These are phyloP conservation scores for Acanthochlamys bracteata DNA, from an alignment of 106 monocot genomes.

Conservation along the genomic window DNA sequence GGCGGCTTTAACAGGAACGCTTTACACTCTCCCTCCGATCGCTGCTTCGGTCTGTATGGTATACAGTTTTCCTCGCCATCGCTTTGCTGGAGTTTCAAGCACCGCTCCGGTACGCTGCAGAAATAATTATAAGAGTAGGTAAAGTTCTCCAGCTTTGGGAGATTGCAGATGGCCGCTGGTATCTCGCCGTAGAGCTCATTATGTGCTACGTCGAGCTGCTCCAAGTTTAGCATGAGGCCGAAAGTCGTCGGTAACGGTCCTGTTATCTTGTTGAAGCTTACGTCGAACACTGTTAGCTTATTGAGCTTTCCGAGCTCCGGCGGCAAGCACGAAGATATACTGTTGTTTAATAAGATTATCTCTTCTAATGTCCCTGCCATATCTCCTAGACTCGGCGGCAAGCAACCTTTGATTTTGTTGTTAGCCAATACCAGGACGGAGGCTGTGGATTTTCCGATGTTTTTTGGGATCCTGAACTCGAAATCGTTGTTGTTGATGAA, in stretches of 20 bases:
- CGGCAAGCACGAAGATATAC: conserved; percentile 44
- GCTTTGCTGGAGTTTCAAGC: conserved; percentile 19
- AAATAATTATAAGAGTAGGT: conserved; percentile 68
- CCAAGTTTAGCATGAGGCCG: conserved; percentile 39
- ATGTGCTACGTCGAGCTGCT: conserved; percentile 66
- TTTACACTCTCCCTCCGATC: conserved; percentile 34
- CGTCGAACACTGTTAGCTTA: conserved; percentile 54
- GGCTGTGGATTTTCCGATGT: conserved; percentile 34
- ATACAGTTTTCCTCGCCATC: conserved; percentile 57
- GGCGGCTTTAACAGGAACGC: conserved; percentile 30
- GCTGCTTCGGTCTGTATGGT: conserved; percentile 32
- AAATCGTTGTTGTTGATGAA: conserved; percentile 62
- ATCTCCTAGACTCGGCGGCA: conserved; percentile 32
- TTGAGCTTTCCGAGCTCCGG: conserved; percentile 51
- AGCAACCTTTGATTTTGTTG: conserved; percentile 33
- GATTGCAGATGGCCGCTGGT: conserved; percentile 43
- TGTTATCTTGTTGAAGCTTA: conserved; percentile 47
- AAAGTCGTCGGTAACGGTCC: conserved; percentile 56
- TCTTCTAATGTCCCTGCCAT: conserved; percentile 37
- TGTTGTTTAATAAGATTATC: conserved; percentile 35
- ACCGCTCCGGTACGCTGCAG: conserved; percentile 43
- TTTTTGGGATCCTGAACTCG: conserved; percentile 23
- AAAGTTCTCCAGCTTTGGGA: conserved; percentile 60
- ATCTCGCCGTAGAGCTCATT: conserved; percentile 52
- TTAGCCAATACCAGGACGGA: conserved; percentile 47